Conservation (phyloP, 2,329 filamentous ascomycete species). For the Elsinoe arachidis region DNA sequence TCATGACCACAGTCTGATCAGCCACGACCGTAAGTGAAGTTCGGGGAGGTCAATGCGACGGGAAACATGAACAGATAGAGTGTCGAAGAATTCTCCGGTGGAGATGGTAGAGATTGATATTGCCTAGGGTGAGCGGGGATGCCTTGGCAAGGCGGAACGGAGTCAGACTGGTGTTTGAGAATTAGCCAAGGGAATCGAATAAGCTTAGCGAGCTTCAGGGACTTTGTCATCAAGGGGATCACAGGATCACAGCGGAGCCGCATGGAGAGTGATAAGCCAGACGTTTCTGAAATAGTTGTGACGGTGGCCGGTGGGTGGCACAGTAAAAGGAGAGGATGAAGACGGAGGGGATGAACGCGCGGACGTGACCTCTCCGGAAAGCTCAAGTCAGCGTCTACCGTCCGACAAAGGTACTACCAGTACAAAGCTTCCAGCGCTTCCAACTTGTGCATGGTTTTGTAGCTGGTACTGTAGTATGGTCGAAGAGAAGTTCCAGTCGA, state of each 20-base stretch:
- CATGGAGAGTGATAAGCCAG: neutral
- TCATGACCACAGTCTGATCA: neutral
- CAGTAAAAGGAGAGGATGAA: neutral
- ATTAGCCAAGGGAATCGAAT: neutral
- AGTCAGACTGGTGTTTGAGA: neutral
- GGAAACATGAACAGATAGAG: neutral
- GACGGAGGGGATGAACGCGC: neutral
- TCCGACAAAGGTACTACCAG: too few species aligned
- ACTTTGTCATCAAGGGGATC: neutral
- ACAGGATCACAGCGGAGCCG: neutral
- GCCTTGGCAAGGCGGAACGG: constrained; percentile 2
- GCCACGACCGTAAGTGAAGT: neutral
- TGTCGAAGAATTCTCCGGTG: neutral
- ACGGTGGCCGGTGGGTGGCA: neutral
- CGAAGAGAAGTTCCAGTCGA: too few species aligned
- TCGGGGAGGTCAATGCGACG: neutral
- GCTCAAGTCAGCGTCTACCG: too few species aligned
- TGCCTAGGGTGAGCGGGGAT: constrained; percentile 8
- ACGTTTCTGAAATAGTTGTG: neutral
- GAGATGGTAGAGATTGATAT: neutral
- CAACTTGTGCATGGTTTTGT: too few species aligned
- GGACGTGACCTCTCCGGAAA: neutral
- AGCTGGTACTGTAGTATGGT: too few species aligned
- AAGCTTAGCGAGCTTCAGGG: constrained; percentile 8
- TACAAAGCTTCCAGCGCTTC: too few species aligned